These are phyloP conservation scores for Salvia rosmarinus DNA, from an alignment of 257 asterid species.

Conservation along the genomic window DNA sequence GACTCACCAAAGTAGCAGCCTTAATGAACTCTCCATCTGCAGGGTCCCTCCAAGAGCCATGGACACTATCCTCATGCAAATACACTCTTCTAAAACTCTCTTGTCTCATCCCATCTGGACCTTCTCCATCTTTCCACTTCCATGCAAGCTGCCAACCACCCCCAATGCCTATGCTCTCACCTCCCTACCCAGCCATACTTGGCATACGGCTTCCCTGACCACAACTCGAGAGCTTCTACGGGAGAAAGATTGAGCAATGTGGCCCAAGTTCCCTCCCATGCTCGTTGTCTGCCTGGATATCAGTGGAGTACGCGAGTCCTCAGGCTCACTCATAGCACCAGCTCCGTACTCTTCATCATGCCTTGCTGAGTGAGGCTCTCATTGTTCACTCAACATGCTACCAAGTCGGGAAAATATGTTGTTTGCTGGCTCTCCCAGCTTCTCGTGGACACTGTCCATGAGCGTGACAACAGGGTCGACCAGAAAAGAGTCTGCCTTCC, in stretches of 20 bases:
- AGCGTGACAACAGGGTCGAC: slow-evolving; percentile 66
- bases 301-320: slow-evolving; percentile 63
- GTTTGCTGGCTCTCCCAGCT: slow-evolving; percentile 58
- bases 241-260: slow-evolving; percentile 5
- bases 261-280: slow-evolving; percentile 41
- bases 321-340: slow-evolving; percentile 51
- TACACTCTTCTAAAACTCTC: slow-evolving; percentile 64
- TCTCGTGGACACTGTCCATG: slow-evolving; percentile 66
- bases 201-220: slow-evolving; percentile 42
- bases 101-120: slow-evolving; percentile 43
- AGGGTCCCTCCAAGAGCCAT: slow-evolving; percentile 46
- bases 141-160: slow-evolving; percentile 87
- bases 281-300: slow-evolving; percentile 67
- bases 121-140: slow-evolving; percentile 56
- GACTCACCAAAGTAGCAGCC: slow-evolving; percentile 69
- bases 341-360: slow-evolving; percentile 51
- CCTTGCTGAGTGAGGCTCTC: slow-evolving; percentile 46
- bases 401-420: slow-evolving; percentile 57
- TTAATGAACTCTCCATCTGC: slow-evolving; percentile 49
- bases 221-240: slow-evolving; percentile 17
- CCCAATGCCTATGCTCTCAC: slow-evolving; percentile 54
- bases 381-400: slow-evolving; percentile 57
- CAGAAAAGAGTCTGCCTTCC: slow-evolving; percentile 50
- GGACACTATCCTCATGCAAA: slow-evolving; percentile 54
- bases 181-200: slow-evolving; percentile 38